Base-by-base conservation (phyloP, 345 rosid species). In the Corymbia maculata region DNA sequence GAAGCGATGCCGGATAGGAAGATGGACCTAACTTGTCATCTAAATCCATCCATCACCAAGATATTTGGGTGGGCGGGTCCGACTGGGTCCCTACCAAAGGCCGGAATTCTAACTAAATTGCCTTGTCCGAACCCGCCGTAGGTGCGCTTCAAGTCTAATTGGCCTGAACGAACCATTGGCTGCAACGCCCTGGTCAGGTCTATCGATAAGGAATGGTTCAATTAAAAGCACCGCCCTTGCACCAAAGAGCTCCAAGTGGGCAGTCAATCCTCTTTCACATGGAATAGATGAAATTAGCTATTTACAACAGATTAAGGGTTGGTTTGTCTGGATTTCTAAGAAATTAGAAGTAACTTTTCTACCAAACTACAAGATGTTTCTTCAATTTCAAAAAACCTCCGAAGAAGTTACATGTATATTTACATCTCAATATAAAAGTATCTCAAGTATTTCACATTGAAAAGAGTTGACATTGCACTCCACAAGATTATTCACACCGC, bases 171-270 rank as follows among this genome's bases (percentile, higher is more conserved):
- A 26, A 59, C 30, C n/a, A 59, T 26, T 12, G 68, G 68, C 30
- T 0, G 68, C 66, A 13, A 4, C 30, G 30, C 30, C 66, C 0
- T 5, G 3, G 26, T 59, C 30, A 59, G 7, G 5, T 30, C 79
- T 2, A 66, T 15, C 2, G 44, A 66, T 15, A 15, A 30, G 21
- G 16, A 66, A 30, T 66, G 21, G 21, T 66, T 66, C 79, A 8
- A 30, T 30, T 15, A n/a, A 66, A 66, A 66, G 79, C 79, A 30
- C 44, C 0, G 42, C 79, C 42, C 21, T 30, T 30, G 79, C 44
- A 66, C 21, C 79, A 59, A 59, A 59, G 14, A 59, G 66, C 10
- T 26, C 66, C 30, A 30, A 8, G 79, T 17, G 79, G 79, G 22
- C 79, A 5, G 79, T 32, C 0, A 68, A 32, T 30, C 79, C 30